Base-by-base conservation (phyloP, 805 yeast genomes). In the Yarrowia yakushimensis region DNA sequence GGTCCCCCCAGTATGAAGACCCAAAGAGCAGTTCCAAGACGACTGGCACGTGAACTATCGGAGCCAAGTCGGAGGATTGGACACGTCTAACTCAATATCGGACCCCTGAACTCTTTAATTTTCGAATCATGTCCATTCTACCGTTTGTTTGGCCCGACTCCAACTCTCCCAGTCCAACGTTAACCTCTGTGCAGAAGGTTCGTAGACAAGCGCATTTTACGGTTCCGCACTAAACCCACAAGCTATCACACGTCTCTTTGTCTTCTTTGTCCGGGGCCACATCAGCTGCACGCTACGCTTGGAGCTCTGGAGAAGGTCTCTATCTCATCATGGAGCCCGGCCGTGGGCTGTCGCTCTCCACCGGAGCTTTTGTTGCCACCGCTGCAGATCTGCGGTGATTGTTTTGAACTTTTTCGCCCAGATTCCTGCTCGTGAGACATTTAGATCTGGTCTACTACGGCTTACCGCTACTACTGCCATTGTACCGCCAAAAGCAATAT, bases 101-200 rank as follows among this genome's bases (percentile, higher is more conserved):
- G 27, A 22, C 27, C 50, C 50, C 50, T 43, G 50, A 41, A 18
- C 43, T 12, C 27, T 22, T 39, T 22, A 39, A 17, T 13, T 39
- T 39, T 39, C 27, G 25, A 13, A 20, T 13, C 3, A 7, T 17
- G n/a, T n/a, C n/a, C n/a, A n/a, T n/a, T n/a, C n/a, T n/a, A n/a
- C n/a, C n/a, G n/a, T 9, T 45, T 18, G 18, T 43, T 43, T 43
- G 17, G 18, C 23, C 10, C 4, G 23, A 20, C 8, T 13, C n/a
- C 20, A 17, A 22, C n/a, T 20, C 25, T 12, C 17, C 3, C 27
- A 12, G 27, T 36, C 52, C 34, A 45, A 20, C 52, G 18, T 30
- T 30, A 43, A 30, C 52, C 52, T 36, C 52, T 45, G 52, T 36
- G 12, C 52, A 17, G 36, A 30, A 45, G 52, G 52, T 45, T 45